Percentiles rank a stretch among this genome's conserved stretches.
Conservation (phyloP, 1,284 basidiomycete genomes). For the Pseudozyma sp. region DNA sequence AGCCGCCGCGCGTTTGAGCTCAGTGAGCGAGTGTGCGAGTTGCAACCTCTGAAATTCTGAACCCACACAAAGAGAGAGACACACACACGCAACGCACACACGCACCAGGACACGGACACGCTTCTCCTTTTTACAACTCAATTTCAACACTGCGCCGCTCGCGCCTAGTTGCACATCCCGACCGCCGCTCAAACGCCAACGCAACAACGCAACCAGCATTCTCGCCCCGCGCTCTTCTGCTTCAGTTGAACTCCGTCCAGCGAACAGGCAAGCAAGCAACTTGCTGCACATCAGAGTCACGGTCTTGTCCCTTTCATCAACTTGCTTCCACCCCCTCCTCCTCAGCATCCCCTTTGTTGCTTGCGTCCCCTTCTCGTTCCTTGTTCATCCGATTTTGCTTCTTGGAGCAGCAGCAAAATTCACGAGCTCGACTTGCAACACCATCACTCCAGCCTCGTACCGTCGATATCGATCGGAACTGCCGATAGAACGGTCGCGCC, state of each 20-base stretch:
- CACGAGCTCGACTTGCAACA: no score
- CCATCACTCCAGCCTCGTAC: no score
- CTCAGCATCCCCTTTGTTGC: neutral
- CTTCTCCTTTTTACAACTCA: neutral
- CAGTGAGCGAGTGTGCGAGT: no score
- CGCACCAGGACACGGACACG: constrained; percentile 1
- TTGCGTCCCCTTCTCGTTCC: no score
- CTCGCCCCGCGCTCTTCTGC: neutral
- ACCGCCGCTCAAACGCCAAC: constrained; percentile 7
- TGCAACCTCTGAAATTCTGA: neutral
- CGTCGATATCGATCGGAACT: neutral
- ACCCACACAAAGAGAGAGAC: neutral
- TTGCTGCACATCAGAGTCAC: neutral
- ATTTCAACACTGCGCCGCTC: neutral
- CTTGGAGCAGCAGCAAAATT: no score
- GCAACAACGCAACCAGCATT: constrained; percentile 4
- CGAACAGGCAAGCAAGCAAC: neutral
- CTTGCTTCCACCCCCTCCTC: neutral
- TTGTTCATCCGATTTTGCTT: no score
- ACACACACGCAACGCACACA: neutral
- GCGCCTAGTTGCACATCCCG: neutral
- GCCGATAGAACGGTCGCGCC: neutral
- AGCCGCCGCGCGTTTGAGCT: no score
- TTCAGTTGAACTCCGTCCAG: neutral
- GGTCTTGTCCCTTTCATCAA: constrained; percentile 7